Base-by-base conservation (phyloP, 305 asterid genomes). In the Solanum aculeatissimum region DNA sequence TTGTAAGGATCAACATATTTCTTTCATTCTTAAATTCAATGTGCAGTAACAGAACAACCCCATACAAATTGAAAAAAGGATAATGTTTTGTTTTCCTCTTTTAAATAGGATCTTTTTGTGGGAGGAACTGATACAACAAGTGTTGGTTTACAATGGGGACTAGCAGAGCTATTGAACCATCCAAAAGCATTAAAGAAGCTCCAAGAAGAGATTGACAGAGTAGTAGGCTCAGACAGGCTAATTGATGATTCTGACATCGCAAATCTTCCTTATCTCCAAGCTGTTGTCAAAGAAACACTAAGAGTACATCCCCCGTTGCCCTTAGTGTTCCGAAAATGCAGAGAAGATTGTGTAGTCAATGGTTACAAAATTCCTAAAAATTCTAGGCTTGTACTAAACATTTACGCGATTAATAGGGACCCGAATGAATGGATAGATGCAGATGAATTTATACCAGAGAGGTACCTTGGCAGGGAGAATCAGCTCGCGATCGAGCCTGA, bases 51-150 rank as follows among this genome's bases (percentile, higher is more conserved):
- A 29, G 32, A 66, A 38, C 43, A 66, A 23, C 45, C 29, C 12
- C 23, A 66, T 66, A 66, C 74, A 32, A 66, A 32, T 16, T 66
- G 25, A 23, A 16, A 32, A 32, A 68, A 35, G 25, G 7, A 68
- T 35, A 68, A 68, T 35, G 75, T 35, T 68, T 68, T 9, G 38
- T 12, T 72, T 72, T 72, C 53, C 70, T n/a, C 19, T 29, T 29
- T 19, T 81, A 78, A 23, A 19, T 84, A 84, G 92, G 91, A 88
- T 63, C 54, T 90, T 45, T 90, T 90, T 85, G 45, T 80, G 27
- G 91, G 91, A 1, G 92, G 89, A 80, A 90, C 91, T 12, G 89
- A 90, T 62, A 90, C 92, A 45, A 84, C 92, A 53, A 89, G 91
- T 11, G 84, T 88, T 11, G 85, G 89, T 55, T 43, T 80, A 62